Percentiles rank a stretch among this genome's conserved stretches.
These are phyloP conservation scores for Paramecium primaurelia DNA, from an alignment of 73 alveolate species.

Conservation along the genomic window DNA sequence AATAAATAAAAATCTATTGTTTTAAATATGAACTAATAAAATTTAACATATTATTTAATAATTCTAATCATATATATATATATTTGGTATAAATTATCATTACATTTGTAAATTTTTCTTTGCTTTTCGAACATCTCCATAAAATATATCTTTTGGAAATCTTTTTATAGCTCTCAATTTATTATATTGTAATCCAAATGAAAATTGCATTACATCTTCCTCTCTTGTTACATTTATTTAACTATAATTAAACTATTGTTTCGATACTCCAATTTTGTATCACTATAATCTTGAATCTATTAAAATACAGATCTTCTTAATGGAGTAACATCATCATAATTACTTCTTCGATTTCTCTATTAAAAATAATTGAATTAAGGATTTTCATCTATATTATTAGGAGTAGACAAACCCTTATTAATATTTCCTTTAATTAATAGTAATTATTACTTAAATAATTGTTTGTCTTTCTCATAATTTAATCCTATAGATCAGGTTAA, in stretches of 20 bases:
- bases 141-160: constrained; percentile 34
- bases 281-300: background rate
- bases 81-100: background rate
- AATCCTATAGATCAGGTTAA: background rate
- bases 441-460: background rate
- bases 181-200: constrained; percentile 19
- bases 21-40: background rate
- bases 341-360: background rate
- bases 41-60: background rate
- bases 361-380: background rate
- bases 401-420: background rate
- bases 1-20: background rate
- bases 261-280: background rate
- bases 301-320: background rate
- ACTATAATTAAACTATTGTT: background rate
- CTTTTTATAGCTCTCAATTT: background rate
- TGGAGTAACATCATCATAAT: background rate
- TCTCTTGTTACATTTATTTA: background rate
- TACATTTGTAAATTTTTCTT: background rate
- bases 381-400: background rate
- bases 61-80: background rate
- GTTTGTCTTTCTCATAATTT: background rate
- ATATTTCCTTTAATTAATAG: background rate
- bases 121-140: constrained; percentile 15
- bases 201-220: background rate